These are phyloP conservation scores for Chalara sp. DNA, from an alignment of 2,329 filamentous ascomycete genomes.

Conservation along the genomic window DNA sequence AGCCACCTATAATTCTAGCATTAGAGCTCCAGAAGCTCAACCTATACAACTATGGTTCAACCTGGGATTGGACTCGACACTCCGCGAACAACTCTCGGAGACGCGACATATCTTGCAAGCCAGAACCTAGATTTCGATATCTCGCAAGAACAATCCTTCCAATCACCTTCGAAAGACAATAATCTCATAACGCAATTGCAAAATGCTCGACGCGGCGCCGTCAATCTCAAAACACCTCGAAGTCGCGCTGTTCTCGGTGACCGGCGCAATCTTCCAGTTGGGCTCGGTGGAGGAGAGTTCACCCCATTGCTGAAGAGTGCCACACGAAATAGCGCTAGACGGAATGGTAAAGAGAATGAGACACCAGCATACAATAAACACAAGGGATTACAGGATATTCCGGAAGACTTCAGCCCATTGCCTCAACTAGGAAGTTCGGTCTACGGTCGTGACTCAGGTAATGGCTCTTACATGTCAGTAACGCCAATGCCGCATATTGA, in stretches of 20 bases:
- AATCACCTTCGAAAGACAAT: constrained; percentile 69
- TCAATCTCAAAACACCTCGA: constrained; percentile 66
- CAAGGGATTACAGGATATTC: constrained; percentile 52
- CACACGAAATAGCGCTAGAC: constrained; percentile 65
- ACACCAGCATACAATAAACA: constrained; percentile 64
- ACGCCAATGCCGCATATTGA: constrained; percentile 72
- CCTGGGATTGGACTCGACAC: constrained; percentile 69
- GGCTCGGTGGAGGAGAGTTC: constrained; percentile 68
- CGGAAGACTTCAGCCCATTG: constrained; percentile 68
- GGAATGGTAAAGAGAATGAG: constrained; percentile 54
- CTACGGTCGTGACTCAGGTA: constrained; percentile 54
- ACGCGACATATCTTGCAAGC: constrained; percentile 72
- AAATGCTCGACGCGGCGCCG: constrained; percentile 50
- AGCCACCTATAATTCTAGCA: constrained; percentile 11
- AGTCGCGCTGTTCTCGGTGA: constrained; percentile 62
- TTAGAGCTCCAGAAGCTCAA: constrained; percentile 14
- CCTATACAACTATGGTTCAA: constrained; percentile 48
- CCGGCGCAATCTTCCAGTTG: constrained; percentile 61
- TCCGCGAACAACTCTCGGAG: constrained; percentile 76
- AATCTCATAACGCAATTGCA: constrained; percentile 72
- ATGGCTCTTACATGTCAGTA: constrained; percentile 54
- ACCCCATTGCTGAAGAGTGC: constrained; percentile 84
- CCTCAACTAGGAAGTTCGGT: constrained; percentile 68
- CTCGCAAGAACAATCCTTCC: constrained; percentile 82
- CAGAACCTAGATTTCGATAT: constrained; percentile 67